Conservation (phyloP, 2,329 filamentous ascomycete species). For the Colletotrichum navitas region DNA sequence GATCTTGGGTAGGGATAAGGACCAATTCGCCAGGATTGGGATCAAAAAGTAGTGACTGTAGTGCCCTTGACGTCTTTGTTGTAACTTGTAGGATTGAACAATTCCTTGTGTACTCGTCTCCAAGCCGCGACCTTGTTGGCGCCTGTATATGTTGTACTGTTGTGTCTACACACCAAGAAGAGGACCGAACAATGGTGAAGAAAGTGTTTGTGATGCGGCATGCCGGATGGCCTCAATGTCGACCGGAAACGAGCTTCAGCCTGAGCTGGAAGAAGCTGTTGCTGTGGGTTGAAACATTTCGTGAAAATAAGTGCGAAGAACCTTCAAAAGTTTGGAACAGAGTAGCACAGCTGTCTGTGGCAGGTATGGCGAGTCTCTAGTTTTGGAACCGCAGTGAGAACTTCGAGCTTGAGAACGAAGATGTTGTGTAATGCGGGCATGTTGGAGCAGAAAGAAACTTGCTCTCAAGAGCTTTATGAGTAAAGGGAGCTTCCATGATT, state of each 20-base stretch:
- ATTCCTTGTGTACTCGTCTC: constrained; percentile 10
- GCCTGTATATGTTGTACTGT: background rate
- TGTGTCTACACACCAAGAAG: background rate
- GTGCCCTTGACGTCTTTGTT: background rate
- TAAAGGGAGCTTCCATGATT: background rate
- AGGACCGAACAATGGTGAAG: background rate
- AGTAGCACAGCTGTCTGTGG: background rate
- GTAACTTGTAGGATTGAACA: background rate
- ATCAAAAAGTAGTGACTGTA: background rate
- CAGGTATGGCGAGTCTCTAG: background rate
- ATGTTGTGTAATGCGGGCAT: background rate
- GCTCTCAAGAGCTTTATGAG: background rate
- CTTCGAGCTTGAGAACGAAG: background rate
- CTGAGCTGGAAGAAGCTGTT: background rate
- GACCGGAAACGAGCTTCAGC: background rate
- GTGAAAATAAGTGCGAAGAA: background rate
- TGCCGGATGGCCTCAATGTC: background rate
- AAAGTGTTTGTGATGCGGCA: background rate
- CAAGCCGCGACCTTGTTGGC: no score
- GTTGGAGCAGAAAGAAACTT: background rate
- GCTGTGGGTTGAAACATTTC: background rate
- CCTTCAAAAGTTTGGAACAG: background rate
- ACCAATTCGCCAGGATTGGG: background rate
- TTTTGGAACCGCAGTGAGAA: background rate
- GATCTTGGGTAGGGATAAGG: background rate